Evolutionary conservation across 1,139 yeast species (phyloP).

Genomic region (Nakaseomyces sp.): DNA sequence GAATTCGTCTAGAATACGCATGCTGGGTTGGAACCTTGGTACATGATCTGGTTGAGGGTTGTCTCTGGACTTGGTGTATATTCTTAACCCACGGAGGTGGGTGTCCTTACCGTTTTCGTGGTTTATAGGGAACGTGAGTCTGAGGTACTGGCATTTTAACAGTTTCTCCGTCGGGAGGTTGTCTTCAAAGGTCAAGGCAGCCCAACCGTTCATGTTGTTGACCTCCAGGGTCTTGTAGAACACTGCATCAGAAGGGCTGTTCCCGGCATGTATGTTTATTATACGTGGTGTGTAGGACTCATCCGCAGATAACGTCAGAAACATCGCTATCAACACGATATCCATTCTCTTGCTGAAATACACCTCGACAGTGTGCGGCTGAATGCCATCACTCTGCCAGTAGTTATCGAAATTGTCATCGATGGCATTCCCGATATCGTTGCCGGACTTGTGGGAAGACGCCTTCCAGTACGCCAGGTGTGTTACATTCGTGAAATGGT

Average conservation of each 20-base stretch:
- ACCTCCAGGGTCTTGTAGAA: slow-evolving; percentile 64
- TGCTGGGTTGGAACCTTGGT: neutral
- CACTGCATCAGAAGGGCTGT: slow-evolving; percentile 73
- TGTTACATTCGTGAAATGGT: slow-evolving; percentile 53
- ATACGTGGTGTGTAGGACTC: slow-evolving; percentile 89
- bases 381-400: slow-evolving; percentile 97
- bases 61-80: slow-evolving; percentile 38
- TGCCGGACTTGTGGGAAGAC: slow-evolving; percentile 67
- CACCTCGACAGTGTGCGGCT: slow-evolving; percentile 76
- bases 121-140: slow-evolving; percentile 64
- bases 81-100: slow-evolving; percentile 66
- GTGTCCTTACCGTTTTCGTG: slow-evolving; percentile 97
- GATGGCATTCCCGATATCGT: slow-evolving; percentile 59
- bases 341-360: slow-evolving; percentile 75
- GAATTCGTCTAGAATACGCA: neutral
- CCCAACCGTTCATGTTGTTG: slow-evolving; percentile 81
- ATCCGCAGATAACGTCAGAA: slow-evolving; percentile 54
- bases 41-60: neutral
- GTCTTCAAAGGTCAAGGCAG: slow-evolving; percentile 58
- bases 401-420: slow-evolving; percentile 66
- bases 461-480: slow-evolving; percentile 80
- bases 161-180: slow-evolving; percentile 46
- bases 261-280: slow-evolving; percentile 68
- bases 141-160: slow-evolving; percentile 63
- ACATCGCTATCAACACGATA: slow-evolving; percentile 61